Base-by-base conservation (phyloP, 192 early-diverging fungal species). In the Podila horticola region DNA sequence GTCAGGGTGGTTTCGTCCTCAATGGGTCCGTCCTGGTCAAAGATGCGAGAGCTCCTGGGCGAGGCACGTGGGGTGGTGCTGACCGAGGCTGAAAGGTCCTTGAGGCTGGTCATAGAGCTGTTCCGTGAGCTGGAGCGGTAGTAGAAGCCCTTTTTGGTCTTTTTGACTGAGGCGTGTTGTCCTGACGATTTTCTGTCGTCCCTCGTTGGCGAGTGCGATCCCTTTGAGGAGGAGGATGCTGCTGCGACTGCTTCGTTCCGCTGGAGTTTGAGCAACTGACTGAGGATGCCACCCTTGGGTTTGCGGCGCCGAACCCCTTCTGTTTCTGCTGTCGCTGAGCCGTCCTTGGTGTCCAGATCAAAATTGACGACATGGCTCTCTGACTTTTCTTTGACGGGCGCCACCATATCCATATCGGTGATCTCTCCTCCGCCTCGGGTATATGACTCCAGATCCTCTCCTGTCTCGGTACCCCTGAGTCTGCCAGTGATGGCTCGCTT, bases 241-340 rank as follows among this genome's bases (percentile, higher is more conserved):
- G 66, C 59, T 2, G 69, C 69, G 10, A 31, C 58, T 11, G 64
- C 66, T 28, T 79, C 69, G 24, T 67, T 71, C 26, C 66, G 69
- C n/a, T 79, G 75, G 4, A 79, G 51, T 15, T 72, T 79, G 22
- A 79, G 38, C 8, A 79, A 58, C n/a, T 79, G 75, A 59, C 75
- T 79, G 22, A 79, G 70, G 15, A 79, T 71, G 31, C 75, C 75
- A 36, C 75, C 75, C 24, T 79, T 79, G 20, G 65, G 66, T 26
- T 72, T 79, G 10, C 75, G 69, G 9, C 63, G 75, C 3, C 66
- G 58, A 1, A 64, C n/a, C 2, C 50, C 30, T 19, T 79, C 75
- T 12, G 20, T 10, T 2, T 30, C 31, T 1, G 28, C 58, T 1
- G 36, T 17, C 6, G 28, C 58, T 7, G 34, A 8, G 2, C 58